Conservation (phyloP, 306 rosid genomes). For the Cotoneaster glaucophyllus region DNA sequence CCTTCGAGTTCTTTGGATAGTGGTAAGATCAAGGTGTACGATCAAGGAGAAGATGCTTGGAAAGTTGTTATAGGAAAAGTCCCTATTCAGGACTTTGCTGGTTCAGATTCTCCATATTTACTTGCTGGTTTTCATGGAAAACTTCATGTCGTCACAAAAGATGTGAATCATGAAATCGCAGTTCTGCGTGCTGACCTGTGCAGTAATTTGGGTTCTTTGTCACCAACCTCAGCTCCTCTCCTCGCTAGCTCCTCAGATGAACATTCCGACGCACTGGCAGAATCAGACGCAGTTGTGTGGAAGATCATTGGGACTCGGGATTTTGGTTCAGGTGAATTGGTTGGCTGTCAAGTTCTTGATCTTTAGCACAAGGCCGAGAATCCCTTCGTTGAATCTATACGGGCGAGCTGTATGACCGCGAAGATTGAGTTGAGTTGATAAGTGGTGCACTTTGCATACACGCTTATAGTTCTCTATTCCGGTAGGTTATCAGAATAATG, state of each 20-base stretch:
- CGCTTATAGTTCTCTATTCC: background rate
- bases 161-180: constrained; percentile 52
- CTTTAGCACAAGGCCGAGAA: constrained; percentile 35
- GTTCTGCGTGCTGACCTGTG: constrained; percentile 57
- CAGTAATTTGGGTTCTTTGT: constrained; percentile 22
- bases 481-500: background rate
- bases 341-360: constrained; percentile 85
- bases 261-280: constrained; percentile 27
- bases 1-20: constrained; percentile 71
- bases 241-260: constrained; percentile 30
- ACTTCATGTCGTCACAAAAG: constrained; percentile 90
- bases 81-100: constrained; percentile 68
- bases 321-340: constrained; percentile 68
- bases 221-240: constrained; percentile 29
- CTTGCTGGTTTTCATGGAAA: constrained; percentile 86
- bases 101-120: constrained; percentile 82
- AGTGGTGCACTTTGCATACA: background rate
- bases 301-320: constrained; percentile 53
- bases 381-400: background rate
- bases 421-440: background rate
- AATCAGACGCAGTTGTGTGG: constrained; percentile 59
- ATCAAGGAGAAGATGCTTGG: constrained; percentile 78
- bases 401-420: background rate
- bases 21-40: constrained; percentile 86
- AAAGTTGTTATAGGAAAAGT: constrained; percentile 75